Evolutionary conservation across 805 yeast genomes (phyloP), one percentile per base, ranked within the genome.

Genomic region (Myxozyma melibiosi): DNA sequence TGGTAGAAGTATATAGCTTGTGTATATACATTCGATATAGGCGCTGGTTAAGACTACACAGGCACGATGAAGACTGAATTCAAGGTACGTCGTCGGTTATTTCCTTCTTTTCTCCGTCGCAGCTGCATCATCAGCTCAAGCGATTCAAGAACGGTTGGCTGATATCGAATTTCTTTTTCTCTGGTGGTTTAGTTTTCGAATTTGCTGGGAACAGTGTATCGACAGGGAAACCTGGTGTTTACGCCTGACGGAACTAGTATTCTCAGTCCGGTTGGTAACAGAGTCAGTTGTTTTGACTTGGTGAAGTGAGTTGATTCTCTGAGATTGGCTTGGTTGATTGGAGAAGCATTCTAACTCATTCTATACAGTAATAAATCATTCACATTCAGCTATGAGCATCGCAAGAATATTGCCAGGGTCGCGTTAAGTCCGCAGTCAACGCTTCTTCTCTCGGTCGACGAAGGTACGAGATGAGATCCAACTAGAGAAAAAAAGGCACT

Each of bases 261-360:
- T 33, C 73, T 94, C 44, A 85, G 94, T 57, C 98, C 99, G 0
- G 98, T 94, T 2, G 99, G 99, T 13, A 94, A 92, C 71, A 75
- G 98, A 68, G 91, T 94, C 30, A 80, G 90, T 16, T 88, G 88
- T 54, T 94, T 91, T 73, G 97, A 94, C 73, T 77, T 92, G 61
- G 78, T 88, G 50, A 85, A 58, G 62, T 58, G 40, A 3, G 58
- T 27, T 25, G 16, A 13, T 20, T 22, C 25, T n/a, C 38, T 24
- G 30, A 2, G 11, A n/a, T n/a, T n/a, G 11, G 7, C n/a, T n/a
- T 37, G 28, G 4, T 9, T 18, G 2, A 7, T 25, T 33, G 9
- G 34, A 9, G 27, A 42, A 14, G 14, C 25, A 39, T 9, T 9
- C 9, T 14, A 14, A n/a, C 27, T 14, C 14, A 28, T 28, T 42